These are phyloP conservation scores for Calonectria pauciramosa DNA, from an alignment of 2,329 filamentous ascomycete species.

Conservation along the genomic window DNA sequence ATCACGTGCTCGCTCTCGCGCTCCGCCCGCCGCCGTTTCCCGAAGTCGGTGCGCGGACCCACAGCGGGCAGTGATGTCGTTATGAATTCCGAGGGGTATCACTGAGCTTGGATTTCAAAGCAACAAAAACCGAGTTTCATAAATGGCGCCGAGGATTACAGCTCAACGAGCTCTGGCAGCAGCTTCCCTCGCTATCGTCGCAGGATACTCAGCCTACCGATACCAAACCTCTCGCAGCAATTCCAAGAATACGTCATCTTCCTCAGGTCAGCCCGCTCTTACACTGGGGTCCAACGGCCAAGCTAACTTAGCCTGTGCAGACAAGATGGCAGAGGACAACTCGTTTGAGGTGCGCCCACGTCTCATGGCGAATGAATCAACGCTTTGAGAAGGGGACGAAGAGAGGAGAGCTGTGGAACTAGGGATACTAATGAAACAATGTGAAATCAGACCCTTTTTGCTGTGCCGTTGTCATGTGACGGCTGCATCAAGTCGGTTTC, in stretches of 20 bases:
- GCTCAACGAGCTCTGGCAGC: conserved; percentile 45
- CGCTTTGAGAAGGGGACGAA: conserved; percentile 42
- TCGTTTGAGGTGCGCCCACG: conserved; percentile 60
- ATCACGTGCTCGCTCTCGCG: conserved; percentile 37
- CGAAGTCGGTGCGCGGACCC: conserved; percentile 40
- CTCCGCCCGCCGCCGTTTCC: conserved; percentile 21
- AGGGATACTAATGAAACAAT: conserved; percentile 53
- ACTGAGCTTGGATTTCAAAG: conserved; percentile 51
- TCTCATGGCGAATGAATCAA: conserved; percentile 38
- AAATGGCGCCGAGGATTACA: conserved; percentile 47
- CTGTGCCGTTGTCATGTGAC: conserved; percentile 93
- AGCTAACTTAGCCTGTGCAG: conserved; percentile 39
- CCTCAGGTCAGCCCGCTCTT: conserved; percentile 44
- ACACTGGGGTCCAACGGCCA: conserved; percentile 37
- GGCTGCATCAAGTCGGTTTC: conserved; percentile 90
- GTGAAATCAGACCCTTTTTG: conserved; percentile 83
- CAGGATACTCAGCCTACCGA: conserved; percentile 47
- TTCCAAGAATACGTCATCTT: conserved; percentile 36
- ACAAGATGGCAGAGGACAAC: conserved; percentile 59
- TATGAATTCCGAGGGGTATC: conserved; percentile 42
- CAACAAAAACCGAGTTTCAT: conserved; percentile 38
- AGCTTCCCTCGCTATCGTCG: conserved; percentile 45
- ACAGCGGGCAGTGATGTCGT: conserved; percentile 27
- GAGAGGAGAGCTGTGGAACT: conserved; percentile 34
- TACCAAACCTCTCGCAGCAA: conserved; percentile 41